Evolutionary conservation across 2,329 filamentous ascomycete species (phyloP), one percentile per base, ranked within the genome.

Genomic region (Rhynchosporium secalis): DNA sequence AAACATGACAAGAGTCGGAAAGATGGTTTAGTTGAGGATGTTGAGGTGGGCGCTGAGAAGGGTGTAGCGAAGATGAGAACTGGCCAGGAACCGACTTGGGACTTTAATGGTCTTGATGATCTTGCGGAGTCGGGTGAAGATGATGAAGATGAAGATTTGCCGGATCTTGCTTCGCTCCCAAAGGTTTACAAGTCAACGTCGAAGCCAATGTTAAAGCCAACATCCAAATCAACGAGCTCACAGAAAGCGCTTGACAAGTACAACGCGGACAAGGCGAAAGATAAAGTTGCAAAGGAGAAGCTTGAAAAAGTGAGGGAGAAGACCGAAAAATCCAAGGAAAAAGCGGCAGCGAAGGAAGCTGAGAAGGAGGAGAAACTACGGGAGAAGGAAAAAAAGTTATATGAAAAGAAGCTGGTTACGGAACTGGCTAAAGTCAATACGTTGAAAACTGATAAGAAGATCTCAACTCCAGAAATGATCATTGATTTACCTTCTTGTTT

Each of bases 381-480:
- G 0, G 81, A 82, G 55, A 90, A 85, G 69, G 85, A 86, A 61
- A 80, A 84, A 56, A 89, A 84, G 66, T 81, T 80, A 0, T 76
- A 77, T 6, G 85, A 91, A 66, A 91, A 88, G 69, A 82, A 87
- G 66, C 78, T 79, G 3, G 85, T 84, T 10, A 83, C 84, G 6
- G 88, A 90, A 7, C 76, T 93, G 28, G 85, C 85, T 3, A 86
- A 90, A 65, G 89, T 86, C 47, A 94, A 94, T 75, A 91, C 88
- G 70, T 76, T 87, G 9, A 85, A 86, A 57, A 86, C 84, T 0
- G 86, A 92, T 75, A 92, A 91, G 76, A 91, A 90, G 68, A 77
- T 86, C 0, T 89, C 89, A 0, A 84, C 86, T 0, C 82, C 82
- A 0, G 90, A 95, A 73, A 94, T 95, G 90, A 87, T 94, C 56